A percentile compares a stretch with the other conserved stretches of the same genome.
Evolutionary conservation across 2,329 filamentous ascomycete genomes (phyloP).

Genomic region (Hypoxylon sp.): DNA sequence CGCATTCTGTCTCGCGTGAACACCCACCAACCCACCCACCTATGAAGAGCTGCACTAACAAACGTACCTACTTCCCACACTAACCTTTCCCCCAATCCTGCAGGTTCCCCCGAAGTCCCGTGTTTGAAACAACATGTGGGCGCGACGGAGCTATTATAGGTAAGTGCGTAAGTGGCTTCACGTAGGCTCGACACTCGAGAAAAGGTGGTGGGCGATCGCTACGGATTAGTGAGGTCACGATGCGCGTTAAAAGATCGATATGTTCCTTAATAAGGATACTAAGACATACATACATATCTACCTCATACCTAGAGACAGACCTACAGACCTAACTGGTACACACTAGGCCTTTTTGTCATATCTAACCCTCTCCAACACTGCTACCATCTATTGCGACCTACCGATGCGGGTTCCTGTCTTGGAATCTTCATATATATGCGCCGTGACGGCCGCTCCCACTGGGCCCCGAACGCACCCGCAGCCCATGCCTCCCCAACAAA

Average conservation of each 20-base stretch:
- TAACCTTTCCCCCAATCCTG: slow-evolving; percentile 25
- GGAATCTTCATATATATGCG: slow-evolving; percentile 42
- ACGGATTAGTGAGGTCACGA: slow-evolving; percentile 23
- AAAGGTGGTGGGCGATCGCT: slow-evolving; percentile 5
- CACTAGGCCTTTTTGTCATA: slow-evolving; percentile 35
- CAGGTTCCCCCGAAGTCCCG: slow-evolving; percentile 39
- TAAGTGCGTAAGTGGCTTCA: slow-evolving; percentile 21
- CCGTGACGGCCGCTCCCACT: slow-evolving; percentile 38
- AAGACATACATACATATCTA: neutral
- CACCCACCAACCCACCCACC: slow-evolving; percentile 31
- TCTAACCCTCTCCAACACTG: slow-evolving; percentile 22
- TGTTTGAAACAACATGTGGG: slow-evolving; percentile 44
- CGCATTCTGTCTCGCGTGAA: slow-evolving; percentile 42
- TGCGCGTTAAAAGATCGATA: slow-evolving; percentile 16
- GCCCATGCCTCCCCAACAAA: slow-evolving; percentile 3
- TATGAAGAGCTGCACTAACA: slow-evolving; percentile 13
- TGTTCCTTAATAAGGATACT: slow-evolving; percentile 5
- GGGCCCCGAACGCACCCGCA: slow-evolving; percentile 10
- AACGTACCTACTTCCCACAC: slow-evolving; percentile 17
- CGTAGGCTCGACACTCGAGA: slow-evolving; percentile 6
- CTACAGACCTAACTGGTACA: neutral
- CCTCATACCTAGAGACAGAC: neutral
- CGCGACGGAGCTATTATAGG: slow-evolving; percentile 18
- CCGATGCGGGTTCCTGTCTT: slow-evolving; percentile 40
- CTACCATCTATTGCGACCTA: slow-evolving; percentile 30